Conservation (phyloP, 805 yeast genomes). For the Sugiyamaella lignohabitans region DNA sequence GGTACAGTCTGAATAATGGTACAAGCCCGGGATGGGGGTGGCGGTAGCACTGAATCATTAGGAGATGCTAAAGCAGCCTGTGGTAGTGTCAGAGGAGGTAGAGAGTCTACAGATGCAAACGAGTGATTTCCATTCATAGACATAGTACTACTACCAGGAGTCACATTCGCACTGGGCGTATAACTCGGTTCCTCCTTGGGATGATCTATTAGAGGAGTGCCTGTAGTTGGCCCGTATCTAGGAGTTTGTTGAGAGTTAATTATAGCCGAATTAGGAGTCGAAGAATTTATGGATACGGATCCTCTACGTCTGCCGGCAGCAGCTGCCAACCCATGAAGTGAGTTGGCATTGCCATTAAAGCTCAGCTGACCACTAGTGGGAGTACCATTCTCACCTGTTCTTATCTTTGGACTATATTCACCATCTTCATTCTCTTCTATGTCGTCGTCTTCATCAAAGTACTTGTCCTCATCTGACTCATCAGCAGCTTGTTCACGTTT, state of each 20-base stretch:
- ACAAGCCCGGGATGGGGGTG: slow-evolving; percentile 17
- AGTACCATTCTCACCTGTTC: background rate
- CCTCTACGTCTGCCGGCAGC: too few relatives aligned
- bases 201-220: slow-evolving; percentile 6
- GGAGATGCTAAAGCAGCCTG: slow-evolving; percentile 12
- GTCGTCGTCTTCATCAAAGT: slow-evolving; percentile 1
- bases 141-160: too few relatives aligned
- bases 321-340: too few relatives aligned
- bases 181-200: background rate
- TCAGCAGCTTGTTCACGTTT: background rate
- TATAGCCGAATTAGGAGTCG: background rate
- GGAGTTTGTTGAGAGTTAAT: background rate
- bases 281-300: too few relatives aligned
- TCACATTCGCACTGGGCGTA: background rate
- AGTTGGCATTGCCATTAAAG: too few relatives aligned
- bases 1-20: slow-evolving; percentile 15
- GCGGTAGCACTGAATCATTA: slow-evolving; percentile 11
- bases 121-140: too few relatives aligned
- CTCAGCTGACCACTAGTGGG: too few relatives aligned
- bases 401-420: background rate
- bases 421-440: slow-evolving; percentile 2
- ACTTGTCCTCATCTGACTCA: slow-evolving; percentile 4
- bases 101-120: background rate
- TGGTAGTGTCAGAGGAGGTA: slow-evolving; percentile 14
- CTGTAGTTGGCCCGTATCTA: slow-evolving; percentile 4